Evolutionary conservation across 192 early-diverging fungal genomes (phyloP), one percentile per base, ranked within the genome.

Genomic region (Gigaspora rosea): DNA sequence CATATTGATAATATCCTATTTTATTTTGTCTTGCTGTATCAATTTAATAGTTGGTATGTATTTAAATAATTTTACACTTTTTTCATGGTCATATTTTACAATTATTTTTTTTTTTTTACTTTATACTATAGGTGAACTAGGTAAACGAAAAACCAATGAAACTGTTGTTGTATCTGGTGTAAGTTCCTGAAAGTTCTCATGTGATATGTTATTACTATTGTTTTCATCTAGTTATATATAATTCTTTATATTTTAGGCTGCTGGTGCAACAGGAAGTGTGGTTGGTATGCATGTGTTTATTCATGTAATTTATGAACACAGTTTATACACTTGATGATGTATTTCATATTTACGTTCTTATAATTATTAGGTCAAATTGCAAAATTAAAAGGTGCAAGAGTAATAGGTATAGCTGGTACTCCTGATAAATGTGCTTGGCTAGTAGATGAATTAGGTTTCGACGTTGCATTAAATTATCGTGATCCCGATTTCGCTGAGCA

Each of bases 351-450:
- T 18, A 56, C 18, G 5, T 56, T 56, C 12, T 56, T 56, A 2
- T 56, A 18, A 50, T 59, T n/a, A 27, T 22, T 16, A 63, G 61
- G 80, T 35, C 82, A 83, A 76, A 86, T 83, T 41, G 82, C 85
- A 15, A 82, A 86, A 74, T 78, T 84, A 46, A 83, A 80, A 66
- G 84, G 80, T 11, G 78, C 84, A 73, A 69, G 77, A 48, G 84
- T 88, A 16, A 86, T 88, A 41, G 87, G 87, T 36, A 88, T 88
- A 61, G 87, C 87, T 0, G 87, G 87, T 13, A 79, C 83, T 15
- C 51, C 82, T n/a, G 85, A 87, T 59, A 88, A 88, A 82, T 87
- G 85, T 54, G 75, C 82, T 1, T 85, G 79, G 57, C 62, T 88
- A 32, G 75, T 79, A n/a, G 79, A 86, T 47, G 82, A 86, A 16